phyloP scores from a whole-genome alignment of 805 yeast species.

The Komagataella pseudopastoris region DNA sequence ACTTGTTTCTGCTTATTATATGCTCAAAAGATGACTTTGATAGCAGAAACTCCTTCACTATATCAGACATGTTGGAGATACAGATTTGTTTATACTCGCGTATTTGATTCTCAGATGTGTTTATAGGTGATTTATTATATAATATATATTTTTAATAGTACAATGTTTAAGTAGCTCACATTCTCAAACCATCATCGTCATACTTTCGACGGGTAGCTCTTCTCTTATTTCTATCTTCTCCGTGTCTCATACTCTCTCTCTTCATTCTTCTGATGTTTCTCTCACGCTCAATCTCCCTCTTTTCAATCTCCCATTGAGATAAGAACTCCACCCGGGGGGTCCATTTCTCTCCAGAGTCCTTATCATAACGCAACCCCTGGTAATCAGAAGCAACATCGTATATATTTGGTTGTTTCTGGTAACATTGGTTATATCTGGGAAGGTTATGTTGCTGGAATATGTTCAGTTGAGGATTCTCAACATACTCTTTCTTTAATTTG shows the following conservation, averaged over 20 bases:
- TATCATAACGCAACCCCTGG: slow-evolving; percentile 53
- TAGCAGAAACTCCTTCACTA: slow-evolving; percentile 3
- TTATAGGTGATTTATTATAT: background rate
- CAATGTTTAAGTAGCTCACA: background rate
- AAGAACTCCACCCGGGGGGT: slow-evolving; percentile 78
- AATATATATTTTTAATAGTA: background rate
- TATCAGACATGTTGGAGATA: background rate
- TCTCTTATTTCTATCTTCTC: slow-evolving; percentile 27
- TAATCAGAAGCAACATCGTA: slow-evolving; percentile 6
- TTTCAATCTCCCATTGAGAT: slow-evolving; percentile 87
- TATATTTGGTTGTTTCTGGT: slow-evolving; percentile 12
- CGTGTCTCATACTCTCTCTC: slow-evolving; percentile 78
- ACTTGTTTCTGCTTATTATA: slow-evolving; percentile 1
- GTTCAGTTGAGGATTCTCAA: slow-evolving; percentile 35
- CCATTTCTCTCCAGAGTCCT: slow-evolving; percentile 75
- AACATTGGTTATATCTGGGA: slow-evolving; percentile 18
- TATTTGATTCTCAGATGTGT: background rate
- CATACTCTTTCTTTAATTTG: slow-evolving; percentile 66
- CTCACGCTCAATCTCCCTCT: slow-evolving; percentile 89
- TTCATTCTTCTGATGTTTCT: slow-evolving; percentile 83
- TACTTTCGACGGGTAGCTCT: slow-evolving; percentile 19
- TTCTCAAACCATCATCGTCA: slow-evolving; percentile 18
- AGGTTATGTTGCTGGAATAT: slow-evolving; percentile 19
- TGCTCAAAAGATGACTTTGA: slow-evolving; percentile 3
- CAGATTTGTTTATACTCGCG: background rate